Evolutionary conservation across 192 early-diverging fungal genomes (phyloP).

Genomic region (Entomortierella beljakovae): DNA sequence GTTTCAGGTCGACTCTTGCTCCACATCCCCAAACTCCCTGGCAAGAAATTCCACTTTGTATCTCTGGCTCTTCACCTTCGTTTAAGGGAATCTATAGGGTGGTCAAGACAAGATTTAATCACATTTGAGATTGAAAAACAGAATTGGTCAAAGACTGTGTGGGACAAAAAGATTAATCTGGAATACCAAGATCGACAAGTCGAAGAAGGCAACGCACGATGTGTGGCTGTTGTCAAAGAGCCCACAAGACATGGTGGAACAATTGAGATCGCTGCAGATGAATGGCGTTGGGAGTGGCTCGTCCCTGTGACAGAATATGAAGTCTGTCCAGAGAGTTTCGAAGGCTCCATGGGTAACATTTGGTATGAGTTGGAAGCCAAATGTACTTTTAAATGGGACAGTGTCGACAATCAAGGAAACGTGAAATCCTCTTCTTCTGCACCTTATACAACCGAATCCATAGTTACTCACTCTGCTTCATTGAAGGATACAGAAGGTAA

Average conservation of each 20-base stretch:
- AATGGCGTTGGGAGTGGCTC: constrained; percentile 52
- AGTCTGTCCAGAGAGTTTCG: constrained; percentile 46
- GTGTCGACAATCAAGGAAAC: constrained; percentile 25
- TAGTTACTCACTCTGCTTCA: background rate
- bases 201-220: constrained; percentile 13
- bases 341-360: constrained; percentile 46
- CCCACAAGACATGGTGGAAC: constrained; percentile 5
- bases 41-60: constrained; percentile 38
- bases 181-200: constrained; percentile 33
- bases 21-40: constrained; percentile 36
- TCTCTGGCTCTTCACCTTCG: constrained; percentile 37
- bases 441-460: background rate
- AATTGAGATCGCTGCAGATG: constrained; percentile 24
- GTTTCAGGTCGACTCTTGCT: constrained; percentile 39
- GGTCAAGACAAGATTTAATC: constrained; percentile 39
- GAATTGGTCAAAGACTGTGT: constrained; percentile 39
- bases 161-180: constrained; percentile 29
- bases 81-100: constrained; percentile 32
- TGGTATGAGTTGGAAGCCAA: constrained; percentile 52
- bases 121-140: constrained; percentile 42
- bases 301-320: constrained; percentile 34
- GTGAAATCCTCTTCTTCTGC: background rate
- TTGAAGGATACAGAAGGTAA: background rate
- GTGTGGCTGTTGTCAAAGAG: constrained; percentile 29
- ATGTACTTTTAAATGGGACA: constrained; percentile 42